Evolutionary conservation across 345 rosid species (phyloP).

Genomic region (Bruguiera gymnorhiza): DNA sequence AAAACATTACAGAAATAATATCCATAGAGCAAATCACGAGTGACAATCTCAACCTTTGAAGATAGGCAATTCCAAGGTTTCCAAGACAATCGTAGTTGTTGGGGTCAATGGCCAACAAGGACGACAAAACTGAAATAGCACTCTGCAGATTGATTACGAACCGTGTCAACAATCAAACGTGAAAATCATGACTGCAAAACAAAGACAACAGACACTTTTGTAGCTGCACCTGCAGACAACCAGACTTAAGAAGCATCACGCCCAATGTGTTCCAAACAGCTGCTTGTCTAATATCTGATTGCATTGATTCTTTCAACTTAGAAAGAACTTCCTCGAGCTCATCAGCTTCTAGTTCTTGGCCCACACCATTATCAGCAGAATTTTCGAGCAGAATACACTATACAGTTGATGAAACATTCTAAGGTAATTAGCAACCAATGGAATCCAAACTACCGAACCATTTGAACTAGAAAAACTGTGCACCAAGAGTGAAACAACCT

Average conservation of each 20-base stretch:
- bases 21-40: not conserved
- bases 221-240: conserved; percentile 65
- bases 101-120: conserved; percentile 58
- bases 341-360: conserved; percentile 72
- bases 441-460: not conserved
- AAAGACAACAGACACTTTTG: conserved; percentile 8
- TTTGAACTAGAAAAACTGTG: not conserved
- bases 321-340: conserved; percentile 76
- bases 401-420: conserved; percentile 19
- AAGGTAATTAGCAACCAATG: conserved; percentile 13
- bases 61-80: conserved; percentile 86
- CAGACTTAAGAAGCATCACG: conserved; percentile 78
- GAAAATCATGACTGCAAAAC: conserved; percentile 12
- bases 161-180: conserved; percentile 16
- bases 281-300: conserved; percentile 70
- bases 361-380: conserved; percentile 51
- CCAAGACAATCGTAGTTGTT: conserved; percentile 84
- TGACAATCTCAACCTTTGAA: conserved; percentile 60
- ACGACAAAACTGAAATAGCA: conserved; percentile 71
- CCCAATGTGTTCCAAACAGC: conserved; percentile 88
- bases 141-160: conserved; percentile 41
- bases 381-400: conserved; percentile 81
- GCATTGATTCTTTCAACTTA: conserved; percentile 70
- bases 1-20: not conserved
- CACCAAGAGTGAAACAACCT: conserved; percentile 41